Evolutionary conservation across 2,329 filamentous ascomycete genomes (phyloP).

Genomic region (Neofusicoccum laricinum): DNA sequence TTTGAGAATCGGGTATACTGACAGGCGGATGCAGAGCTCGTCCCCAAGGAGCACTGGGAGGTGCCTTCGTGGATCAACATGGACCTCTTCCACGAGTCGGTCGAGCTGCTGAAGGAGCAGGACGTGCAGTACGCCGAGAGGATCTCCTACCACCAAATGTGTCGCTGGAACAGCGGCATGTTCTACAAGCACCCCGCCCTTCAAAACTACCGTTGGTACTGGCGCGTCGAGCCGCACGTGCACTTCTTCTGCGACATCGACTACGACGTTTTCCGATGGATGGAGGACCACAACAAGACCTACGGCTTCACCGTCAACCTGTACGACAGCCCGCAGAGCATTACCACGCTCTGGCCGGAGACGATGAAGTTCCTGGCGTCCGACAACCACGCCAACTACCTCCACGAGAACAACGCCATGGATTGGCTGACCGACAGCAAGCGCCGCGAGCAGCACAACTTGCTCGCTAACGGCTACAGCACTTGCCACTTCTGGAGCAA

Average conservation of each 20-base stretch:
- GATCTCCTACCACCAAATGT: slow-evolving; percentile 97
- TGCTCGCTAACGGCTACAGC: slow-evolving; percentile 85
- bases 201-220: slow-evolving; percentile 82
- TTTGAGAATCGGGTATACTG: slow-evolving; percentile 21
- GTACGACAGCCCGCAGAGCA: slow-evolving; percentile 84
- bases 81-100: slow-evolving; percentile 80
- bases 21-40: slow-evolving; percentile 59
- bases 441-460: slow-evolving; percentile 74
- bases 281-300: slow-evolving; percentile 97
- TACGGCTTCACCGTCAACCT: slow-evolving; percentile 98
- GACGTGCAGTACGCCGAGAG: slow-evolving; percentile 87
- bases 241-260: slow-evolving; percentile 99
- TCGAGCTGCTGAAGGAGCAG: slow-evolving; percentile 76
- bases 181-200: slow-evolving; percentile 97
- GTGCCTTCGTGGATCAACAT: slow-evolving; percentile 88
- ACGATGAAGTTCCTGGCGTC: slow-evolving; percentile 79
- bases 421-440: slow-evolving; percentile 79
- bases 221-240: slow-evolving; percentile 97
- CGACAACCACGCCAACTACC: slow-evolving; percentile 70
- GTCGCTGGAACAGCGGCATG: slow-evolving; percentile 95
- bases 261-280: slow-evolving; percentile 97
- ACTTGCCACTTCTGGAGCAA: slow-evolving; percentile 99
- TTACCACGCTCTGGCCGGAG: slow-evolving; percentile 91
- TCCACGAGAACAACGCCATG: slow-evolving; percentile 81
- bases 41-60: slow-evolving; percentile 94